Evolutionary conservation across 441 rosid species (phyloP), one percentile per base, ranked within the genome.

Genomic region (Hura crepitans): DNA sequence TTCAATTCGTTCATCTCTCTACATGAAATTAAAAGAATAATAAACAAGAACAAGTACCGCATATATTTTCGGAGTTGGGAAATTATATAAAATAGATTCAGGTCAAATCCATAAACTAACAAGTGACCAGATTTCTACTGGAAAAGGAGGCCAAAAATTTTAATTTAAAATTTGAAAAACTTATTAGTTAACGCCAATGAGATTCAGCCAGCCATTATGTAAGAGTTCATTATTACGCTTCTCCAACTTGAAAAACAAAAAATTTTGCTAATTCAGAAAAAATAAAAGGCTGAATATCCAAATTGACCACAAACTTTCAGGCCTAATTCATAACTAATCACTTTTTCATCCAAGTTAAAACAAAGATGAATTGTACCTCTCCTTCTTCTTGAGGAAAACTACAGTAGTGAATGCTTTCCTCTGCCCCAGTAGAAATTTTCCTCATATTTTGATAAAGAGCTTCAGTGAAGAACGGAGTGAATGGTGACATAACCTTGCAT

Each of bases 401-500:
- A 82, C 98, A 90, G 65, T 78, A 96, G 73, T 96, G 98, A 75
- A 93, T 85, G 75, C 97, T 91, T 81, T 96, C 96, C 79, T 91
- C 97, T 18, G 91, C 85, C 60, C 85, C 85, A 68, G 77, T 50
- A 72, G 79, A 72, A 50, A 80, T 97, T 86, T 87, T 96, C 61
- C 96, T 84, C 89, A 96, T 72, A 81, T 96, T 96, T 78, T 93
- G 99, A 79, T 93, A 96, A 51, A 96, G 87, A 62, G 84, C 87
- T 79, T 96, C 99, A 1, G 98, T 90, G 74, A 93, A 96, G 86
- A 96, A 96, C 4, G 99, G 98, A 31, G 99, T 96, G 78, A 96
- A 90, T 66, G 98, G 92, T 58, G 98, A 85, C 98, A 93, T 96
- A 78, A 91, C 99, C 83, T 91, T 89, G 76, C 97, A 93, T 33